A percentile compares a stretch with the other conserved stretches of the same genome.
Evolutionary conservation across 2,329 filamentous ascomycete species (phyloP).

Genomic region (Leptographium flavum): DNA sequence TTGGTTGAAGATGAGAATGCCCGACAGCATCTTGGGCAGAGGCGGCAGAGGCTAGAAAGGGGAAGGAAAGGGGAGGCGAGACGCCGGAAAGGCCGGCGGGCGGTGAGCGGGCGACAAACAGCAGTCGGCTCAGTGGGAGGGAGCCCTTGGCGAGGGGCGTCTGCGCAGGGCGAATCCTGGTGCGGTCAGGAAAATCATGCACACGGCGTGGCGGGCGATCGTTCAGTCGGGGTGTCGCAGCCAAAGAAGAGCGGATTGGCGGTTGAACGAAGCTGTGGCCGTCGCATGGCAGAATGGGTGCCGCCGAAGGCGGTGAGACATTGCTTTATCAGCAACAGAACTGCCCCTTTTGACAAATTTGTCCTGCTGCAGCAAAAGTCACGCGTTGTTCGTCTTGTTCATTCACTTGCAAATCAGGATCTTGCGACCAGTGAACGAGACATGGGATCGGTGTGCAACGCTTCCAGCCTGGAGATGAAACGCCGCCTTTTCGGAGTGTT

Average conservation of each 20-base stretch:
- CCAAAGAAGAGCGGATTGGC: background rate
- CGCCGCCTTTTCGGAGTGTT: no score
- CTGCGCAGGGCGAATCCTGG: no score
- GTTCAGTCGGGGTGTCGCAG: no score
- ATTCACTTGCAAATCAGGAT: no score
- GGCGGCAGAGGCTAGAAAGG: constrained; percentile 4
- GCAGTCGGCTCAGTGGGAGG: background rate
- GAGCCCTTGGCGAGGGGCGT: no score
- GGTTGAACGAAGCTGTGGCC: background rate
- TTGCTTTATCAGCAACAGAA: background rate
- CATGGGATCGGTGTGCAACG: no score
- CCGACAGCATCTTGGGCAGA: constrained; percentile 66
- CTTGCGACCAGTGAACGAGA: no score
- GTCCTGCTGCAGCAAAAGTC: no score
- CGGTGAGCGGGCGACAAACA: background rate
- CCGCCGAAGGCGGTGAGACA: background rate
- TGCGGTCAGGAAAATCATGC: no score
- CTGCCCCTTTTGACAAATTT: background rate
- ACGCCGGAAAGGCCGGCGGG: background rate
- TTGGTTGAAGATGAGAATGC: constrained; percentile 96
- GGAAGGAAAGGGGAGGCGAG: background rate
- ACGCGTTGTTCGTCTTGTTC: no score
- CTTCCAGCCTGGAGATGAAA: no score
- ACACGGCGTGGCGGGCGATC: no score
- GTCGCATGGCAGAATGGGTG: background rate